Percentiles rank a stretch among this genome's conserved stretches.
Conservation (phyloP, 2,329 filamentous ascomycete species). For the Trichothecium roseum region DNA sequence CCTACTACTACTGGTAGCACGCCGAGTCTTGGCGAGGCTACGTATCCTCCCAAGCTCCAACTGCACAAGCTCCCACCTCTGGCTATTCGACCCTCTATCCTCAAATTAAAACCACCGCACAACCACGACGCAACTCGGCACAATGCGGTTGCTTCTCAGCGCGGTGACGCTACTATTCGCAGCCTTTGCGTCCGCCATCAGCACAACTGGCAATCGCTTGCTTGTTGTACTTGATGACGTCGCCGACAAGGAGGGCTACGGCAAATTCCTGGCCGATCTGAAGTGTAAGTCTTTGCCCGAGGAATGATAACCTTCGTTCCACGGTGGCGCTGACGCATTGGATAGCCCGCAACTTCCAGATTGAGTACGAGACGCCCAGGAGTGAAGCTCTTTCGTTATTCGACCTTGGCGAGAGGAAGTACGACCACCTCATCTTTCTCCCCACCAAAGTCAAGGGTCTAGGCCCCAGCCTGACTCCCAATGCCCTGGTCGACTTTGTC, state of each 20-base stretch:
- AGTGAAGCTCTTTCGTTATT: constrained; percentile 69
- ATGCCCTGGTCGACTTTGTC: constrained; percentile 79
- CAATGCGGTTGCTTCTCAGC: constrained; percentile 66
- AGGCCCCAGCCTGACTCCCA: constrained; percentile 78
- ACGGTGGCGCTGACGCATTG: constrained; percentile 12
- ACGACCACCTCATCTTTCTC: constrained; percentile 84
- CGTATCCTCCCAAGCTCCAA: constrained; percentile 23
- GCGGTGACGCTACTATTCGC: constrained; percentile 57
- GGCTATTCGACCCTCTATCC: background rate
- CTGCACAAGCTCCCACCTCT: constrained; percentile 1
- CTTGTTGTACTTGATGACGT: constrained; percentile 80
- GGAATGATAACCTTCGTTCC: constrained; percentile 1
- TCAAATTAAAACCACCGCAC: background rate
- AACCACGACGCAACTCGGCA: constrained; percentile 2
- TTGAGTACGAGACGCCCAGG: constrained; percentile 77
- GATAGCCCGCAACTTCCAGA: constrained; percentile 69
- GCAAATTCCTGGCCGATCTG: constrained; percentile 67
- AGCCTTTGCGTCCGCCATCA: constrained; percentile 62
- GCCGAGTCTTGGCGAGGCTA: constrained; percentile 20
- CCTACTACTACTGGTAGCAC: too few species aligned
- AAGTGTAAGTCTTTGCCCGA: constrained; percentile 40
- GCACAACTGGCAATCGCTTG: constrained; percentile 68
- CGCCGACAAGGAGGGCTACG: constrained; percentile 72
- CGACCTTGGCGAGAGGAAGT: constrained; percentile 74
- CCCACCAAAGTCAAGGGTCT: constrained; percentile 92